phyloP scores from a whole-genome alignment of 202 grass and related monocot genomes.

The Sporobolus alterniflorus region DNA sequence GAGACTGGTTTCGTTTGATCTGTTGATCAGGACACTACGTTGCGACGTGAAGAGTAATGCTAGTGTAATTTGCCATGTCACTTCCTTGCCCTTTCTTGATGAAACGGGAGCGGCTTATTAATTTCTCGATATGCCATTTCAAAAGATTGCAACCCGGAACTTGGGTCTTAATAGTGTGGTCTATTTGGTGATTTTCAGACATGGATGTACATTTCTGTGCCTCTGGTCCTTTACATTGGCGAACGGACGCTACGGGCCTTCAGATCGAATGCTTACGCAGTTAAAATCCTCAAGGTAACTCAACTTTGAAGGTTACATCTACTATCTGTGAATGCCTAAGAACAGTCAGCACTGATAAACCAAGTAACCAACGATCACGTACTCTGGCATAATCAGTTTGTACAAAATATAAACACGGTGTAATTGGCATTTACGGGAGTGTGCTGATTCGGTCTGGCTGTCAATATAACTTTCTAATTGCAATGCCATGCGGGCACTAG shows the following conservation, averaged over 20 bases:
- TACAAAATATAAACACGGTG: background rate
- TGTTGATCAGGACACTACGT: background rate
- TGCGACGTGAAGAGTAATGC: background rate
- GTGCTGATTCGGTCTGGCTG: background rate
- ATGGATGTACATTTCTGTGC: conserved; percentile 98
- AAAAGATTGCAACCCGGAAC: background rate
- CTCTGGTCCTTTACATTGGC: conserved; percentile 72
- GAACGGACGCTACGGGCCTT: conserved; percentile 72
- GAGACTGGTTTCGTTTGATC: background rate
- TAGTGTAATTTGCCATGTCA: background rate
- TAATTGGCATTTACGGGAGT: background rate
- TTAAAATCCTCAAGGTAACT: conserved; percentile 89
- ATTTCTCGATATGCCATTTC: background rate
- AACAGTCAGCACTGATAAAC: background rate
- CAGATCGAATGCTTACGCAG: conserved; percentile 73
- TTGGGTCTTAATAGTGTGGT: conserved; percentile 24
- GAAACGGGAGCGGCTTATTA: background rate
- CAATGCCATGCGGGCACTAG: conserved; percentile 10
- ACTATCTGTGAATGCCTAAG: conserved; percentile 11
- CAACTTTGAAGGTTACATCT: background rate
- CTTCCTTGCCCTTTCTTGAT: background rate
- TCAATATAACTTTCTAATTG: background rate
- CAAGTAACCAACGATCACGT: background rate
- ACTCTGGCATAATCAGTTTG: background rate
- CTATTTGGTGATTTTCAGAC: conserved; percentile 52